Base-by-base conservation (phyloP, 140 eudicot species). In the Cichorium intybus region DNA sequence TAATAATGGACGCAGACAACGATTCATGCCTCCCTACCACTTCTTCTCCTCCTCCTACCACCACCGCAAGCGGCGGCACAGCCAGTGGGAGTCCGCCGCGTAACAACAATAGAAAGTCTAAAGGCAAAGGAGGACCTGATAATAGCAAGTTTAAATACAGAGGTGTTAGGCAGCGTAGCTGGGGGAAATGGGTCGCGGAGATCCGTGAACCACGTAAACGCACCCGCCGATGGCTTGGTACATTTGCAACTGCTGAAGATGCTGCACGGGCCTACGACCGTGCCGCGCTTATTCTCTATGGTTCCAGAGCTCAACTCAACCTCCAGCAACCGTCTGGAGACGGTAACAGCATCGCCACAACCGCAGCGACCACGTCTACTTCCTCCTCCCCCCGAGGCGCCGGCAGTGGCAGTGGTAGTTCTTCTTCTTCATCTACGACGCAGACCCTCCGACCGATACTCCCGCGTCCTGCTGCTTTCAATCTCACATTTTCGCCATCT, bases 111-210 rank as follows among this genome's bases (percentile, higher is more conserved):
- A 22, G 74, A 22, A 79, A 77, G 49, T 69, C 87, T 16, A 85
- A 77, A 69, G 80, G 85, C 33, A 87, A 87, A 79, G 92, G 96
- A 0, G 96, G 96, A 0, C 96, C 92, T 0, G 96, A 87, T 27
- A 87, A 87, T 56, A 71, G 45, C 51, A 84, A 84, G 77, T 87
- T 87, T 74, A 76, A 77, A 29, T 87, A 84, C 60, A 31, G 96
- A 33, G 96, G 96, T 0, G 96, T 87, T 10, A 31, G 96, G 7
- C 92, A 87, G 57, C 86, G 96, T 4, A 84, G 92, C 75, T 87
- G 96, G 96, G 96, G 96, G 2, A 87, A 87, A 45, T 87, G 96
- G 96, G 96, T 87, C 0, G 96, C 92, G 1, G 96, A 87, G 84
- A 87, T 87, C 62, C 86, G 96, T 0, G 96, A 87, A 81, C 96